Percentiles rank a stretch among this genome's conserved stretches.
Conservation (phyloP, 305 asterid species). For the Fraxinus greggii region DNA sequence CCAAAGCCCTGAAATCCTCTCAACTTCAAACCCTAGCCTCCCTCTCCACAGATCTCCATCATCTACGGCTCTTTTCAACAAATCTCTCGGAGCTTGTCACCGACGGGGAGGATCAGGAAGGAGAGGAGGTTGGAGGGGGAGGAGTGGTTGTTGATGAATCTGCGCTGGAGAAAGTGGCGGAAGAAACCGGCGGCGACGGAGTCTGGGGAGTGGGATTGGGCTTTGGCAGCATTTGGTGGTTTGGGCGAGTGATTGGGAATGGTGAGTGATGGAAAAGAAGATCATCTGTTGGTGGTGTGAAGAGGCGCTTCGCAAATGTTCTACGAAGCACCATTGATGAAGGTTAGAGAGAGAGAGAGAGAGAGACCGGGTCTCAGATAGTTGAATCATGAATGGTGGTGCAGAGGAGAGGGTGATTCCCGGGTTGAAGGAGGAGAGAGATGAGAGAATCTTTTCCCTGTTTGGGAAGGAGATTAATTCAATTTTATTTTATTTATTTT, state of each 20-base stretch:
- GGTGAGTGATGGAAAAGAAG: conserved; percentile 17
- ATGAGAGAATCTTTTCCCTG: conserved; percentile 5
- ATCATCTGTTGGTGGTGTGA: conserved; percentile 18
- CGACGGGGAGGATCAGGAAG: conserved; percentile 51
- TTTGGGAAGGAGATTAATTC: background rate
- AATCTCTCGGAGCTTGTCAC: conserved; percentile 65
- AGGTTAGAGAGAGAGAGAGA: background rate
- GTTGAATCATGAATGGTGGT: conserved; percentile 27
- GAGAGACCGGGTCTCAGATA: conserved; percentile 23
- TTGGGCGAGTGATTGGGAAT: background rate
- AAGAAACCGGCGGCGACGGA: conserved; percentile 32
- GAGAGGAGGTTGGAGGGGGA: conserved; percentile 38
- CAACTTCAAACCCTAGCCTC: too few relatives aligned
- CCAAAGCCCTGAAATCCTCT: too few relatives aligned
- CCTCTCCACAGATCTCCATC: too few relatives aligned
- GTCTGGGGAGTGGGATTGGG: conserved; percentile 18
- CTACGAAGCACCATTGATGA: conserved; percentile 61
- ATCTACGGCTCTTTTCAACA: too few relatives aligned
- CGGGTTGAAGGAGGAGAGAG: conserved; percentile 27
- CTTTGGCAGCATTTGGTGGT: conserved; percentile 3
- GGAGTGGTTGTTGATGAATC: conserved; percentile 46
- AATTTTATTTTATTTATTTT: too few relatives aligned
- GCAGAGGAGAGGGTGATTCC: conserved; percentile 28
- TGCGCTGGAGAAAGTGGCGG: conserved; percentile 52
- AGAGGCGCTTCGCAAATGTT: conserved; percentile 43